phyloP scores from a whole-genome alignment of 805 yeast genomes.

The Lachancea dasiensis region DNA sequence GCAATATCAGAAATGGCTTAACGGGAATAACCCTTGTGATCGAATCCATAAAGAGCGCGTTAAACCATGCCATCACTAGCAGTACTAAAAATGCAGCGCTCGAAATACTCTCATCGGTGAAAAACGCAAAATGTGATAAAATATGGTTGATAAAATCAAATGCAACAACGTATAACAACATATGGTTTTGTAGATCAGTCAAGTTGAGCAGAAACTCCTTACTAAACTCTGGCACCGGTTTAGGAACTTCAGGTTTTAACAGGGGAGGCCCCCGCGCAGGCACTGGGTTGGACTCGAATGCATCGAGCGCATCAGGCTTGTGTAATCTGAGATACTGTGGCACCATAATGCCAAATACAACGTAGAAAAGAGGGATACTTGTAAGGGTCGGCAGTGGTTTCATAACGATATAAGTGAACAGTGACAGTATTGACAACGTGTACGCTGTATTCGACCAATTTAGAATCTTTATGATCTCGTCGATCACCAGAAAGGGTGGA shows the following conservation, averaged over 20 bases:
- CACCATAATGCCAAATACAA: slow-evolving; percentile 51
- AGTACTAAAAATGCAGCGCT: slow-evolving; percentile 42
- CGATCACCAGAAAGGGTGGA: slow-evolving; percentile 54
- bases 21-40: slow-evolving; percentile 33
- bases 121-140: slow-evolving; percentile 54
- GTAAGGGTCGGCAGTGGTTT: slow-evolving; percentile 51
- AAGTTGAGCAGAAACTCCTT: slow-evolving; percentile 71
- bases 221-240: slow-evolving; percentile 73
- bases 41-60: slow-evolving; percentile 30
- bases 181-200: slow-evolving; percentile 79
- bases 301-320: slow-evolving; percentile 48
- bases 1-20: slow-evolving; percentile 32
- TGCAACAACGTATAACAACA: slow-evolving; percentile 54
- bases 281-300: slow-evolving; percentile 35
- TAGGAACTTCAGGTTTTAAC: slow-evolving; percentile 44
- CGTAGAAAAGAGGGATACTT: slow-evolving; percentile 48
- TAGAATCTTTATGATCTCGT: slow-evolving; percentile 47
- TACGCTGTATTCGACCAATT: slow-evolving; percentile 60
- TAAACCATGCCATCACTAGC: slow-evolving; percentile 26
- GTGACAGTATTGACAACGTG: slow-evolving; percentile 51
- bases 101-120: slow-evolving; percentile 56
- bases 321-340: slow-evolving; percentile 61
- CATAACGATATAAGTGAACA: slow-evolving; percentile 48
- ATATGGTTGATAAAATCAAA: slow-evolving; percentile 53
- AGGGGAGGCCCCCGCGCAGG: slow-evolving; percentile 50